Evolutionary conservation across 1,284 basidiomycete genomes (phyloP).

Genomic region (Leccinum variabile): DNA sequence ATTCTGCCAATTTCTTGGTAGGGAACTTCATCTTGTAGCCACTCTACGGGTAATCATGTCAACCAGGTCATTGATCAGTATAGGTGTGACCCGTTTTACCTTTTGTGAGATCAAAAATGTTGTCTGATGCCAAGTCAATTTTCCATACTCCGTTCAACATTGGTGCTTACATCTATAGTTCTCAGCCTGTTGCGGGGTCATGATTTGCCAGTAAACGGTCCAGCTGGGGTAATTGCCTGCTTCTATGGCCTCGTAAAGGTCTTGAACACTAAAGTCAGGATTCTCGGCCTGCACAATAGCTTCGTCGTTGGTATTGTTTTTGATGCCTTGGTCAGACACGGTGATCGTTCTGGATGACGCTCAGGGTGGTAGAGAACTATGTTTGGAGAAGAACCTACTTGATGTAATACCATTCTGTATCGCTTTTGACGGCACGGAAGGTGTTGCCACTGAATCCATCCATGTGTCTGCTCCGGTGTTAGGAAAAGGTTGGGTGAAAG

Average conservation of each 20-base stretch:
- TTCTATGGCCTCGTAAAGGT: constrained; percentile 41
- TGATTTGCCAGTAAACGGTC: constrained; percentile 37
- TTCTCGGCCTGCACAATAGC: constrained; percentile 36
- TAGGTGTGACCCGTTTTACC: constrained; percentile 10
- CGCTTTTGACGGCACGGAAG: constrained; percentile 18
- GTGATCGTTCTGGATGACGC: constrained; percentile 15
- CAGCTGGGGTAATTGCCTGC: constrained; percentile 37
- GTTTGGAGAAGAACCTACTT: constrained; percentile 14
- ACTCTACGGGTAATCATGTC: constrained; percentile 18
- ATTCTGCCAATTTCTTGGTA: constrained; percentile 40
- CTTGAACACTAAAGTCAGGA: constrained; percentile 40
- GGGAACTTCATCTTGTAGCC: constrained; percentile 36
- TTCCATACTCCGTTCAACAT: not conserved
- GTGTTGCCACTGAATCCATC: constrained; percentile 23
- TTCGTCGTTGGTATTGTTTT: constrained; percentile 36
- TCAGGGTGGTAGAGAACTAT: not conserved
- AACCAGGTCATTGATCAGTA: not conserved
- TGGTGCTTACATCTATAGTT: constrained; percentile 26
- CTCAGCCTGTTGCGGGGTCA: constrained; percentile 38
- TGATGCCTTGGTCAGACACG: constrained; percentile 23
- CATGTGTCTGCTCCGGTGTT: constrained; percentile 16
- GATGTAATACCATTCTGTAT: constrained; percentile 25
- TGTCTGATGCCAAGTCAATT: constrained; percentile 21
- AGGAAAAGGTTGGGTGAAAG: not conserved
- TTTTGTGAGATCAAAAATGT: constrained; percentile 43